phyloP scores from a whole-genome alignment of 257 asterid genomes.

The Thymus mandschuricus region DNA sequence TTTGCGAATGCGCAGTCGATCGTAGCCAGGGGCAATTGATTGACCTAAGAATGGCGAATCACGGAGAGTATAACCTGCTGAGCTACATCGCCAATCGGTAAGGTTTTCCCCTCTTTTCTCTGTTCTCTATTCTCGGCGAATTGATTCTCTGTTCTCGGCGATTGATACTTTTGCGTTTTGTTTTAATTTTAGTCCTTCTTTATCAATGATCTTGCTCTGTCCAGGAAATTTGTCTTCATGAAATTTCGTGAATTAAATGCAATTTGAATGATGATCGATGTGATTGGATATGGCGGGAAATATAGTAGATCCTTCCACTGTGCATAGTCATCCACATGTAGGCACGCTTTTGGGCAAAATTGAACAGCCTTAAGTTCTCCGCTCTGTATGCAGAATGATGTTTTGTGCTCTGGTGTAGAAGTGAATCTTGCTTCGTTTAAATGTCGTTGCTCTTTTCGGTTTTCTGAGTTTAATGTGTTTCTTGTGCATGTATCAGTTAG shows the following conservation, averaged over 20 bases:
- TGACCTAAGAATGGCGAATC: slow-evolving; percentile 32
- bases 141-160: no score
- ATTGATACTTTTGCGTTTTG: neutral
- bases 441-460: neutral
- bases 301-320: no score
- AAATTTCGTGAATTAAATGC: neutral
- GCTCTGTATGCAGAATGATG: neutral
- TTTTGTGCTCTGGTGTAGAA: neutral
- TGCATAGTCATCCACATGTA: no score
- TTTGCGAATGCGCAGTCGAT: slow-evolving; percentile 47
- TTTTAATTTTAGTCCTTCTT: neutral
- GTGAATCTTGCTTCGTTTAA: neutral
- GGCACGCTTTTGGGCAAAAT: no score
- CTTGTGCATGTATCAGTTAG: no score
- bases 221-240: no score
- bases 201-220: no score
- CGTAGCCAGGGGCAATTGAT: slow-evolving; percentile 47
- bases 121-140: no score
- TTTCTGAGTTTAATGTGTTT: no score
- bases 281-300: no score
- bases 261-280: no score
- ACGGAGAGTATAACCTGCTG: slow-evolving; percentile 36
- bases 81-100: slow-evolving; percentile 40
- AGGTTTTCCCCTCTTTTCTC: neutral
- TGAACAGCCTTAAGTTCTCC: no score